A percentile compares a stretch with the other conserved stretches of the same genome.
phyloP scores from a whole-genome alignment of 2,329 filamentous ascomycete species.

The Penicillium verrucosum region DNA sequence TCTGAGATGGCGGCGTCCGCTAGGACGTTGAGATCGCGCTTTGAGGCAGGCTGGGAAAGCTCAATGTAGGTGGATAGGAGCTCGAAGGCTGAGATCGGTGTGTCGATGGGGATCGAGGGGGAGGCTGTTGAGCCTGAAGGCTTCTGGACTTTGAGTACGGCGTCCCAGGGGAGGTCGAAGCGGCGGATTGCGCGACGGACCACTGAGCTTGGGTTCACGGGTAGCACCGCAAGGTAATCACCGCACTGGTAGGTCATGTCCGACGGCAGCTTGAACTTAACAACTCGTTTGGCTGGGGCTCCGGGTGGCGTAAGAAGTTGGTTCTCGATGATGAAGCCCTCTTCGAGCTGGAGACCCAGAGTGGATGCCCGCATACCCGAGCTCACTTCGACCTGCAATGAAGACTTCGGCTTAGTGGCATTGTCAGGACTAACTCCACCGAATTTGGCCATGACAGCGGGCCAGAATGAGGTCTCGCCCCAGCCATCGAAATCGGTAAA shows the following conservation, averaged over 20 bases:
- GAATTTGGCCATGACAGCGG: slow-evolving; percentile 46
- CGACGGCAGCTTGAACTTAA: slow-evolving; percentile 65
- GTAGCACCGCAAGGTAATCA: slow-evolving; percentile 73
- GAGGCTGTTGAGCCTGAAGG: slow-evolving; percentile 42
- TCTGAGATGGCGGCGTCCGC: slow-evolving; percentile 50
- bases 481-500: slow-evolving; percentile 67
- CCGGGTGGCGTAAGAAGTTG: slow-evolving; percentile 51
- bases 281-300: slow-evolving; percentile 59
- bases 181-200: slow-evolving; percentile 61
- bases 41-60: slow-evolving; percentile 68
- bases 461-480: slow-evolving; percentile 59
- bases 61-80: slow-evolving; percentile 70
- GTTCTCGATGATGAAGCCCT: slow-evolving; percentile 57
- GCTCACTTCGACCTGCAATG: slow-evolving; percentile 50
- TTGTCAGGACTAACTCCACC: slow-evolving; percentile 23
- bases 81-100: slow-evolving; percentile 59
- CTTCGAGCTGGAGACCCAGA: slow-evolving; percentile 62
- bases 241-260: slow-evolving; percentile 66
- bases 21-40: slow-evolving; percentile 53
- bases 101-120: slow-evolving; percentile 50
- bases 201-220: slow-evolving; percentile 62
- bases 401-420: slow-evolving; percentile 34
- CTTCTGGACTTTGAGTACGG: slow-evolving; percentile 60
- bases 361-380: slow-evolving; percentile 53
- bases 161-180: slow-evolving; percentile 68